Evolutionary conservation across 768 basidiomycete species (phyloP), one percentile per base, ranked within the genome.

Genomic region (Stropharia rugosoannulata): DNA sequence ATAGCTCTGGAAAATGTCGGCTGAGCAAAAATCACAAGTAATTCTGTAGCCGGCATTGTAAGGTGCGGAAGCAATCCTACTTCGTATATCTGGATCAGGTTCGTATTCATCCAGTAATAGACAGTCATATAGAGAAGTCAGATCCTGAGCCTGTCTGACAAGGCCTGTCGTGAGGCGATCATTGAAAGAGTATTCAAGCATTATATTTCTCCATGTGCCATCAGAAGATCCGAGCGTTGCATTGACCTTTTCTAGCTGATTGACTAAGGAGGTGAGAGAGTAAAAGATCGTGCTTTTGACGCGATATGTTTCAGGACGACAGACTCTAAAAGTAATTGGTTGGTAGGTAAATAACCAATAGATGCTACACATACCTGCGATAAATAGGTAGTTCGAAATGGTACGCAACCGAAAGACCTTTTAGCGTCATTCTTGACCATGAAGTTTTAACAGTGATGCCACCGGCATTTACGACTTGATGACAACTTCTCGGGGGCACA

Each of bases 391-490:
- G 75, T 59, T 94, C 92, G 42, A 88, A 80, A 62, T 83, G 80
- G 32, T 88, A 74, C 2, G 90, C 87, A 0, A 76, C 73, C 39
- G 68, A 66, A 12, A 91, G 66, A 3, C 89, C 86, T 45, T 72
- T 66, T 25, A 88, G 62, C 6, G 89, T 87, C 90, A 94, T 93
- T 44, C 92, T 77, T 1, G 90, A 93, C 92, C 92, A 94, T 1
- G 89, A 88, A 4, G 85, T 84, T 70, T 94, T 94, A 66, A 93
- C 75, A 0, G 89, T 90, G 19, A 94, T 78, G 11, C 92, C 90
- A 19, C 92, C 89, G 46, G 73, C 72, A 61, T 94, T 94, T 22
- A 93, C 78, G 3, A 93, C 91, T 66, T 94, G 92, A 69, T 94
- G 92, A 54, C 86, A 90, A 59, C 87, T 87, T 57, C 87, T 76